Conservation (phyloP, 2,329 filamentous ascomycete species). For the Alternaria burnsii region DNA sequence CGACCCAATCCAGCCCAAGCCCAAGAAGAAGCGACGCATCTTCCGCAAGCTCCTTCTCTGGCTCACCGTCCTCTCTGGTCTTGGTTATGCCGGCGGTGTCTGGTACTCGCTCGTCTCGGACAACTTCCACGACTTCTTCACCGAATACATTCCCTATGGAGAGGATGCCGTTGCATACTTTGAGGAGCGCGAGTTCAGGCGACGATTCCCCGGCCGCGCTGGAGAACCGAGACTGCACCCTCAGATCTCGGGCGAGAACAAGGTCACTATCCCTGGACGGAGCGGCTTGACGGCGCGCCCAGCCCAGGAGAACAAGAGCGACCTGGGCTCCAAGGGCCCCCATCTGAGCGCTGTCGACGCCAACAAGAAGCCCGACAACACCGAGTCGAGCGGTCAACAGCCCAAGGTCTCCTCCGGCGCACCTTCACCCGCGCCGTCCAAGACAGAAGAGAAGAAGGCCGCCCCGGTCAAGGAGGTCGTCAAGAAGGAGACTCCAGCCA, state of each 20-base stretch:
- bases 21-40: constrained; percentile 74
- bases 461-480: constrained; percentile 24
- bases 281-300: constrained; percentile 86
- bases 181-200: constrained; percentile 92
- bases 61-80: constrained; percentile 75
- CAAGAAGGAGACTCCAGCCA: constrained; percentile 36
- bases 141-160: constrained; percentile 92
- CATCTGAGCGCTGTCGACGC: constrained; percentile 69
- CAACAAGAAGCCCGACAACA: constrained; percentile 43
- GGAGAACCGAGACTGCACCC: constrained; percentile 54
- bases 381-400: constrained; percentile 15
- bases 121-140: constrained; percentile 99
- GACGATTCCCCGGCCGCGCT: constrained; percentile 71
- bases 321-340: constrained; percentile 58
- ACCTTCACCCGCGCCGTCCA: background rate
- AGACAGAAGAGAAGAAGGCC: constrained; percentile 34
- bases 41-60: constrained; percentile 76
- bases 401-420: constrained; percentile 40
- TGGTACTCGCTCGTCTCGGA: constrained; percentile 94
- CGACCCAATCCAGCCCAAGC: constrained; percentile 55
- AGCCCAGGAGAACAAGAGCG: constrained; percentile 62
- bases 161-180: constrained; percentile 95
- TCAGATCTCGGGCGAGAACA: constrained; percentile 65
- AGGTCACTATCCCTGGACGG: constrained; percentile 83
- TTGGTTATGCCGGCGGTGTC: constrained; percentile 86